A percentile compares a stretch with the other conserved stretches of the same genome.
phyloP scores from a whole-genome alignment of 225 moss, liverwort and hornwort species.

The Polytrichum commune region DNA sequence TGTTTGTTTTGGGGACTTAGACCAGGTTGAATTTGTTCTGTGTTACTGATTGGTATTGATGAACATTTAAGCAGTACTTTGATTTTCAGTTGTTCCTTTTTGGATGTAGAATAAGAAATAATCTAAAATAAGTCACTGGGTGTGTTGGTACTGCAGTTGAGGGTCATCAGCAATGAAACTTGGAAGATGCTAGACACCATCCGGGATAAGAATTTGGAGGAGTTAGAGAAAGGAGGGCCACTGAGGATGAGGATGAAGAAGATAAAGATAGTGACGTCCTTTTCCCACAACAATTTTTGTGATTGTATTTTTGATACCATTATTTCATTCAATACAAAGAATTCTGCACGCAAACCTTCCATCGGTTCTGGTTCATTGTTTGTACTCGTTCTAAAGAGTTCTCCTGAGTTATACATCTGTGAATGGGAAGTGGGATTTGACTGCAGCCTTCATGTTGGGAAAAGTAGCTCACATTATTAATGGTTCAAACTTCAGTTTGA shows the following conservation, averaged over 20 bases:
- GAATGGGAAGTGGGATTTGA: too few relatives aligned
- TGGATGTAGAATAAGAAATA: too few relatives aligned
- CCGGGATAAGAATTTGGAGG: slow-evolving; percentile 33
- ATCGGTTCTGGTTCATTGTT: too few relatives aligned
- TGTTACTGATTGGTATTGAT: too few relatives aligned
- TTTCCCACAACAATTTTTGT: slow-evolving; percentile 92
- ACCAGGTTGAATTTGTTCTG: not conserved
- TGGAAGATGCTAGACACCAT: slow-evolving; percentile 85
- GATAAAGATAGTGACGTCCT: slow-evolving; percentile 68
- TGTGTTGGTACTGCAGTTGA: slow-evolving; percentile 52
- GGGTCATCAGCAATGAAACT: slow-evolving; percentile 81
- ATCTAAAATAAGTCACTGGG: not conserved
- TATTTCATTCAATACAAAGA: not conserved
- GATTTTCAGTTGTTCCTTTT: too few relatives aligned
- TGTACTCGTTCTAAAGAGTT: too few relatives aligned
- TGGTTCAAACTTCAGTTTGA: too few relatives aligned
- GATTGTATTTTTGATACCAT: slow-evolving; percentile 24
- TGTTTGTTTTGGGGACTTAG: not conserved
- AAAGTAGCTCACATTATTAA: too few relatives aligned
- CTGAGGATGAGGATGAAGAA: slow-evolving; percentile 57
- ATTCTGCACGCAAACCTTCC: too few relatives aligned
- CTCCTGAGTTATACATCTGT: too few relatives aligned
- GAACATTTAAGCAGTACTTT: too few relatives aligned
- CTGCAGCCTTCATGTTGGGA: too few relatives aligned
- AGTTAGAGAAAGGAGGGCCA: slow-evolving; percentile 37